Evolutionary conservation across 768 basidiomycete genomes (phyloP).

Genomic region (Jaapia argillacea): DNA sequence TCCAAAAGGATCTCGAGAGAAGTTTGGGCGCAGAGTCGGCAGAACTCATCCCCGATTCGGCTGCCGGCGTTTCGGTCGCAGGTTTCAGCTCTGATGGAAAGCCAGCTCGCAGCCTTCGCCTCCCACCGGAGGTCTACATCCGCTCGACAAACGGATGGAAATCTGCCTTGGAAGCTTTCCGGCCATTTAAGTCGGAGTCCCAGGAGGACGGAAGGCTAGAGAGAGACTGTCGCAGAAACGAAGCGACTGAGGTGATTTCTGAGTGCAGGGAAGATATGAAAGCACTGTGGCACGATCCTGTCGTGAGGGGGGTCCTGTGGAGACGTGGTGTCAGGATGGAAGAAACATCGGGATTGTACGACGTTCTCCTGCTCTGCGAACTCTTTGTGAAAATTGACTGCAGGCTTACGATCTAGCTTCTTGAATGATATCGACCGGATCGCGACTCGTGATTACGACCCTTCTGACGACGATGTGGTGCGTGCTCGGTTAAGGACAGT

Average conservation of each 20-base stretch:
- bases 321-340: constrained; percentile 49
- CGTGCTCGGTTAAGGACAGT: constrained; percentile 71
- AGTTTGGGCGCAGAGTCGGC: constrained; percentile 48
- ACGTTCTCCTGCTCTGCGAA: constrained; percentile 2
- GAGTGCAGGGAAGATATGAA: constrained; percentile 59
- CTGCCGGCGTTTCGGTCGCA: constrained; percentile 1
- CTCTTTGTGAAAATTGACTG: constrained; percentile 6
- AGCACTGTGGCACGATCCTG: constrained; percentile 55
- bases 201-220: constrained; percentile 7
- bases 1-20: constrained; percentile 51
- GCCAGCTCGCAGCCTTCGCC: constrained; percentile 7
- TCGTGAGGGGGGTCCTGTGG: constrained; percentile 49
- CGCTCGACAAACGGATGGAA: constrained; percentile 21
- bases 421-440: constrained; percentile 61
- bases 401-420: constrained; percentile 34
- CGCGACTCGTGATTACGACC: constrained; percentile 52
- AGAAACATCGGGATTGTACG: constrained; percentile 68
- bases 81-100: constrained; percentile 2
- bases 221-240: constrained; percentile 24
- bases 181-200: not conserved
- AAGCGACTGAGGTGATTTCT: constrained; percentile 46
- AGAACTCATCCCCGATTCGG: constrained; percentile 24
- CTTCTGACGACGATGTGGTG: constrained; percentile 68
- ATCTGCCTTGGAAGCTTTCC: constrained; percentile 11
- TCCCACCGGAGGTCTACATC: constrained; percentile 20